Conservation (phyloP, 805 yeast genomes). For the Lipomyces mesembrius region DNA sequence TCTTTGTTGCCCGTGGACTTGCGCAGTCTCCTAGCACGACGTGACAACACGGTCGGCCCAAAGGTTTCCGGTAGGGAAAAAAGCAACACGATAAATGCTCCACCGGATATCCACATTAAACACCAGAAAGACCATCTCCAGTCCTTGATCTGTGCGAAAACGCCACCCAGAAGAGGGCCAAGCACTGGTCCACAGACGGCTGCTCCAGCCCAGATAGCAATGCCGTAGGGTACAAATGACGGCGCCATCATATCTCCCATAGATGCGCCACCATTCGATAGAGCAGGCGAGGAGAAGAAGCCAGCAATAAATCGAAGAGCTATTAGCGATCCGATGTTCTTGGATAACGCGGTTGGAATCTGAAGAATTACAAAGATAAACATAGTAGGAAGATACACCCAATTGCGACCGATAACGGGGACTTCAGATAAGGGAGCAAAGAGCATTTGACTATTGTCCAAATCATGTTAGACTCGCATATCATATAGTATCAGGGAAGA, state of each 20-base stretch:
- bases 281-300: slow-evolving; percentile 59
- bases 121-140: slow-evolving; percentile 53
- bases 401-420: slow-evolving; percentile 57
- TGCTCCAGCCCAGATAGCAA: slow-evolving; percentile 59
- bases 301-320: slow-evolving; percentile 61
- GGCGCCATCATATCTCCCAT: slow-evolving; percentile 54
- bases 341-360: slow-evolving; percentile 57
- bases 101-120: slow-evolving; percentile 48
- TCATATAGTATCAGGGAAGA: too few relatives aligned
- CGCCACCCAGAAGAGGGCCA: slow-evolving; percentile 63
- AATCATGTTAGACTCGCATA: not conserved
- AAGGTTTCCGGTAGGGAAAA: slow-evolving; percentile 59
- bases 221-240: slow-evolving; percentile 53
- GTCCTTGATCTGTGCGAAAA: slow-evolving; percentile 52
- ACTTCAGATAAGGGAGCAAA: slow-evolving; percentile 65
- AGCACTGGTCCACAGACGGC: slow-evolving; percentile 59
- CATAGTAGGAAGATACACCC: slow-evolving; percentile 54
- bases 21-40: slow-evolving; percentile 57
- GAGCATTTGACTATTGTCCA: slow-evolving; percentile 59
- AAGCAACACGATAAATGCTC: slow-evolving; percentile 46
- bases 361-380: slow-evolving; percentile 56
- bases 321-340: slow-evolving; percentile 56
- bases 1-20: slow-evolving; percentile 54
- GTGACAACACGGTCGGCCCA: slow-evolving; percentile 51
- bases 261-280: slow-evolving; percentile 64